Percentiles rank a stretch among this genome's conserved stretches.
phyloP scores from a whole-genome alignment of 2,329 filamentous ascomycete species.

The Coniochaeta prunicola region DNA sequence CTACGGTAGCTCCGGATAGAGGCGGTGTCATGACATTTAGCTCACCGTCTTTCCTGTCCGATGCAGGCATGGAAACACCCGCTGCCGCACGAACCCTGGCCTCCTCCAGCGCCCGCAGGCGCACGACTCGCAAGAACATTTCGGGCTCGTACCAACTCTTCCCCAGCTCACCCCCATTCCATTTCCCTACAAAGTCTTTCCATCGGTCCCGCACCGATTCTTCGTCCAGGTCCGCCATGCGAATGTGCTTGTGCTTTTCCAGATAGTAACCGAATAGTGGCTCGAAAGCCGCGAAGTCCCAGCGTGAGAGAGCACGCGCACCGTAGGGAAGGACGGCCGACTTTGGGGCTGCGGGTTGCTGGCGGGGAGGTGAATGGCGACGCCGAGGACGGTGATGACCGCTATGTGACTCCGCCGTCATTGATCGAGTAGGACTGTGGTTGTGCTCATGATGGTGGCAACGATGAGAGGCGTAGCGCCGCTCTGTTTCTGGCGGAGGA shows the following conservation, averaged over 20 bases:
- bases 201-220: conserved; percentile 61
- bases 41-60: conserved; percentile 10
- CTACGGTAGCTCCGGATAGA: conserved; percentile 8
- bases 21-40: conserved; percentile 6
- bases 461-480: not conserved
- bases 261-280: conserved; percentile 78
- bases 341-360: conserved; percentile 3
- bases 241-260: conserved; percentile 74
- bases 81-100: not conserved
- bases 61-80: not conserved
- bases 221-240: conserved; percentile 62
- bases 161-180: conserved; percentile 83
- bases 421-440: not conserved
- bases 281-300: conserved; percentile 58
- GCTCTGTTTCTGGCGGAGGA: not conserved
- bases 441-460: not conserved
- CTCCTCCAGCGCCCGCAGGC: conserved; percentile 28
- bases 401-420: not conserved
- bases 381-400: not conserved
- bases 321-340: conserved; percentile 53
- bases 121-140: conserved; percentile 38
- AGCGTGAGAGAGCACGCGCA: conserved; percentile 59
- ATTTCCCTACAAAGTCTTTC: conserved; percentile 89
- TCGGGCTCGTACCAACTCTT: conserved; percentile 90
- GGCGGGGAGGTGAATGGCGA: conserved; percentile 14